phyloP scores from a whole-genome alignment of 768 basidiomycete species.

The Amanita exitialis region DNA sequence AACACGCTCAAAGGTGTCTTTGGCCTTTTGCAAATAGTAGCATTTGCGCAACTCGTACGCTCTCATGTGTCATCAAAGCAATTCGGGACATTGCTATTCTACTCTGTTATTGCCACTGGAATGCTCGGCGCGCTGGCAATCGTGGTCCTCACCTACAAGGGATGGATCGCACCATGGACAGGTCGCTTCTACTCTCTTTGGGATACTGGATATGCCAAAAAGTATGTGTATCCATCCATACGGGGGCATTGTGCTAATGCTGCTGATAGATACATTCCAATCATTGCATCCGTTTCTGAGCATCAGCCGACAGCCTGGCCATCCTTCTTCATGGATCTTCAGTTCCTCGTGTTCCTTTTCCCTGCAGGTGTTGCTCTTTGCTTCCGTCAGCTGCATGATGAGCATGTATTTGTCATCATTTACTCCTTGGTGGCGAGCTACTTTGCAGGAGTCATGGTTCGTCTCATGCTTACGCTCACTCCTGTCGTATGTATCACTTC shows the following conservation, averaged over 20 bases:
- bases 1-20: conserved; percentile 60
- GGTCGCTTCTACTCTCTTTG: conserved; percentile 98
- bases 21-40: conserved; percentile 91
- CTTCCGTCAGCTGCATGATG: conserved; percentile 91
- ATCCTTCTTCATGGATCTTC: conserved; percentile 98
- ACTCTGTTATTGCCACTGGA: conserved; percentile 59
- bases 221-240: conserved; percentile 38
- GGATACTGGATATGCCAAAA: conserved; percentile 99
- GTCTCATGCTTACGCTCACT: conserved; percentile 94
- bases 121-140: conserved; percentile 65
- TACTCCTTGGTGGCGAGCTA: conserved; percentile 94
- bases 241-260: conserved; percentile 7
- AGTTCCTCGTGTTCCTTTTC: conserved; percentile 96
- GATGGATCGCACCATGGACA: conserved; percentile 99
- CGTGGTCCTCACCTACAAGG: conserved; percentile 78
- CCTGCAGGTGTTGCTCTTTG: conserved; percentile 92
- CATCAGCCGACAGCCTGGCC: conserved; percentile 99
- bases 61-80: conserved; percentile 87
- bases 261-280: conserved; percentile 71
- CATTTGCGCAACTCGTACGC: conserved; percentile 84
- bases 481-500: conserved; percentile 93
- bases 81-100: conserved; percentile 74
- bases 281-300: conserved; percentile 98
- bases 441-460: conserved; percentile 99
- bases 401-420: conserved; percentile 97